A percentile compares a stretch with the other conserved stretches of the same genome.
phyloP scores from a whole-genome alignment of 2,329 filamentous ascomycete species.

The Alternaria panax region DNA sequence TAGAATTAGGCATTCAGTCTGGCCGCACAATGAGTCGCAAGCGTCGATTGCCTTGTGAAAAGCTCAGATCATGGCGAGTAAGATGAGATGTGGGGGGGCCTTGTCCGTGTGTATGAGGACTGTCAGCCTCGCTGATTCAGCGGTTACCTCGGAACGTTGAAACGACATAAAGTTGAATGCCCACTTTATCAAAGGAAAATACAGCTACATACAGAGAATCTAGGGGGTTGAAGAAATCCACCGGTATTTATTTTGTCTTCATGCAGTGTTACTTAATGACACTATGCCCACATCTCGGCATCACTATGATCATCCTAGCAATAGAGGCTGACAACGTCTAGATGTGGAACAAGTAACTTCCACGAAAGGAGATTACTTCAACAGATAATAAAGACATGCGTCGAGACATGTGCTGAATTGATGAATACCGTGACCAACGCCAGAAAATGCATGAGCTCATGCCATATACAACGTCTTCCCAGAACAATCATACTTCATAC shows the following conservation, averaged over 20 bases:
- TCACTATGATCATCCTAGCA: too few species aligned
- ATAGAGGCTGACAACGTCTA: background rate
- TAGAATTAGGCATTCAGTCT: background rate
- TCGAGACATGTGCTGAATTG: background rate
- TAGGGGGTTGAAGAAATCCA: too few species aligned
- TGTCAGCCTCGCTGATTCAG: background rate
- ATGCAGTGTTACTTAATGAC: too few species aligned
- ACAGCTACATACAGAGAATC: too few species aligned
- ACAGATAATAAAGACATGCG: background rate
- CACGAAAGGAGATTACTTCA: background rate
- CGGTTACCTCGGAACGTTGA: background rate
- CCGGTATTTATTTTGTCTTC: too few species aligned
- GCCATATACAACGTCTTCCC: background rate
- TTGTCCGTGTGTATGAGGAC: background rate
- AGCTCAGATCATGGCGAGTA: background rate
- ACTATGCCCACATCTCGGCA: too few species aligned
- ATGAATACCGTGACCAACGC: background rate
- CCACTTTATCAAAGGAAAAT: too few species aligned
- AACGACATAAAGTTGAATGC: too few species aligned
- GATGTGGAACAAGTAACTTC: background rate
- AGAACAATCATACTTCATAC: background rate
- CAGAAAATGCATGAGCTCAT: background rate
- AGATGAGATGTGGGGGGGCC: constrained; percentile 3
- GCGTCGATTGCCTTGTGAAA: background rate
- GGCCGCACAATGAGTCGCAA: background rate